Conservation (phyloP, 305 asterid species). For the Andrographis paniculata region DNA sequence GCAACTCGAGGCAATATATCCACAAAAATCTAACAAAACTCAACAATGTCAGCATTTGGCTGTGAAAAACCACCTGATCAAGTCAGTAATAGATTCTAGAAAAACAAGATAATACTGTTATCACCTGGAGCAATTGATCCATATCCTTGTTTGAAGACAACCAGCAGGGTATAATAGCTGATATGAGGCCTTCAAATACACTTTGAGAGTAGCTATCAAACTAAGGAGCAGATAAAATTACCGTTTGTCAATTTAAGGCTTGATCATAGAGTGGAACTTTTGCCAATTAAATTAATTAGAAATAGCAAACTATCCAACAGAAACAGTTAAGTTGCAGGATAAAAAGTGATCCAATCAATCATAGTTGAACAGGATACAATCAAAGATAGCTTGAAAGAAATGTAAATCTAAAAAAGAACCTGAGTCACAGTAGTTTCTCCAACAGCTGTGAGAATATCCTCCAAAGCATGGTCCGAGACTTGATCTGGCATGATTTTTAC, state of each 20-base stretch:
- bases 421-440: constrained; percentile 74
- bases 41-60: constrained; percentile 15
- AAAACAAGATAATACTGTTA: constrained; percentile 9
- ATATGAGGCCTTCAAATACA: constrained; percentile 77
- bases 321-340: constrained; percentile 13
- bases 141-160: constrained; percentile 42
- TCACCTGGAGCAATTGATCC: constrained; percentile 79
- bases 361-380: background rate
- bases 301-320: constrained; percentile 3
- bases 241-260: too few relatives aligned
- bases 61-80: constrained; percentile 4
- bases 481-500: constrained; percentile 64
- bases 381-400: background rate
- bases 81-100: constrained; percentile 6
- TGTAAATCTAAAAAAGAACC: constrained; percentile 37
- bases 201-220: constrained; percentile 81
- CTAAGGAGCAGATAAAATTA: too few relatives aligned
- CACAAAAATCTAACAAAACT: constrained; percentile 58
- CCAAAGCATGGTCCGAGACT: constrained; percentile 63
- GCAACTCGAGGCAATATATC: constrained; percentile 67
- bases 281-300: background rate
- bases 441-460: constrained; percentile 50
- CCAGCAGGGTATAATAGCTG: constrained; percentile 86
- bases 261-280: too few relatives aligned
- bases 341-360: too few relatives aligned